phyloP scores from a whole-genome alignment of 2,329 filamentous ascomycete genomes.

The Colletotrichum horii region DNA sequence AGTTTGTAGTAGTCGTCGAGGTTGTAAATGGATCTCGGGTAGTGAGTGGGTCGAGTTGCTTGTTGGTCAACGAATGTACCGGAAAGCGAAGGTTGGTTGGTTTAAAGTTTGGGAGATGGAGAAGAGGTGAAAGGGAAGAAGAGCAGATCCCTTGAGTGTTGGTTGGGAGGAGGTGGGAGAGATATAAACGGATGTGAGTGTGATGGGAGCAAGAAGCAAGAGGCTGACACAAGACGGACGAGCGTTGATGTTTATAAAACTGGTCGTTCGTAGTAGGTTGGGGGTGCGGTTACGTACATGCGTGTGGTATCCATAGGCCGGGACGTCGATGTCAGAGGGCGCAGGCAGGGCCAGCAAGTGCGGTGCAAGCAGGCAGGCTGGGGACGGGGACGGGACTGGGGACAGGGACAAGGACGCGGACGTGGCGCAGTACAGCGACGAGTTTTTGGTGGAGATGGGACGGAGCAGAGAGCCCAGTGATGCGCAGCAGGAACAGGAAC shows the following conservation, averaged over 20 bases:
- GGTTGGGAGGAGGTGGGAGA: not conserved
- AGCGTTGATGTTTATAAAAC: conserved; percentile 22
- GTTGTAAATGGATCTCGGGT: not conserved
- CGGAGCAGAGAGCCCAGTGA: not conserved
- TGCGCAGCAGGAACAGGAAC: not conserved
- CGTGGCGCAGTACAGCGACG: conserved; percentile 17
- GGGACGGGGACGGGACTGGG: not conserved
- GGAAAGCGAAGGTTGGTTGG: not conserved
- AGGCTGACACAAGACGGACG: conserved; percentile 7
- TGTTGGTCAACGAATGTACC: conserved; percentile 10
- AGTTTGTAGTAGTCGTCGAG: not conserved
- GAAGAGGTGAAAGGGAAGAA: not conserved
- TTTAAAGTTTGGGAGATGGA: not conserved
- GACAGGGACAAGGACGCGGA: conserved; percentile 15
- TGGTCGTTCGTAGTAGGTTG: not conserved
- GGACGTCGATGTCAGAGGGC: conserved; percentile 9
- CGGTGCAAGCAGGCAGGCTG: not conserved
- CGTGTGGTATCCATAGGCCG: not conserved
- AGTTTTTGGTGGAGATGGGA: conserved; percentile 17
- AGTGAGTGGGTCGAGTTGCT: not conserved
- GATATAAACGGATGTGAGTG: not conserved
- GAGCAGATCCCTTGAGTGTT: not conserved
- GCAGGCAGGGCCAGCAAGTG: not conserved
- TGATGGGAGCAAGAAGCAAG: not conserved
- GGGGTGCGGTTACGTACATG: not conserved